These are phyloP conservation scores for Casuarina cunninghamiana DNA, from an alignment of 306 rosid genomes.

Conservation along the genomic window DNA sequence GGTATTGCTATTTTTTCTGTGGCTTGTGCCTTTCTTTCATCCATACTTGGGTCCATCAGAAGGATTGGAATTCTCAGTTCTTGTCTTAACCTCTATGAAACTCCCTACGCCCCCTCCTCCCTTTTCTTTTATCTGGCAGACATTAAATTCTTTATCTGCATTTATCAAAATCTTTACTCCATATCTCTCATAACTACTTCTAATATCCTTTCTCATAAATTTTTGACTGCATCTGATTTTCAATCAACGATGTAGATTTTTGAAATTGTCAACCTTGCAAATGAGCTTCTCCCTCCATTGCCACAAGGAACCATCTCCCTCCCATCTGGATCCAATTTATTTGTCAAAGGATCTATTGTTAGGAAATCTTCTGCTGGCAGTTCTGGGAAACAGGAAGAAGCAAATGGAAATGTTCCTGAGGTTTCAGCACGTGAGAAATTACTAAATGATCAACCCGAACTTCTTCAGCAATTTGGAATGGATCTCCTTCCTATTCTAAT, in stretches of 20 bases:
- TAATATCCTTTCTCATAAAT: not conserved
- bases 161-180: not conserved
- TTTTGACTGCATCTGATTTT: slow-evolving; percentile 5
- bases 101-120: too few species aligned
- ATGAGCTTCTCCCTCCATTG: slow-evolving; percentile 94
- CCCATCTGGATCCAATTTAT: slow-evolving; percentile 61
- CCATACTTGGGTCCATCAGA: not conserved
- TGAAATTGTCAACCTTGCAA: slow-evolving; percentile 95
- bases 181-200: not conserved
- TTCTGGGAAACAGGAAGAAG: slow-evolving; percentile 79
- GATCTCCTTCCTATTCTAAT: slow-evolving; percentile 91
- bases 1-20: slow-evolving; percentile 37
- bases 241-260: slow-evolving; percentile 54
- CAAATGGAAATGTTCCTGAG: slow-evolving; percentile 62
- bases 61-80: not conserved
- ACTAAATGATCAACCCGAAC: slow-evolving; percentile 87
- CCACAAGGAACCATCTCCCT: slow-evolving; percentile 92
- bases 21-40: not conserved
- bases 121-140: not conserved
- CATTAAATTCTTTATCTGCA: not conserved
- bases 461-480: slow-evolving; percentile 88
- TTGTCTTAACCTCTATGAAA: not conserved
- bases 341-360: slow-evolving; percentile 73
- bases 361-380: slow-evolving; percentile 67
- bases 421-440: slow-evolving; percentile 87